Base-by-base conservation (phyloP, 2,329 filamentous ascomycete species). In the Westerdykella sp. region DNA sequence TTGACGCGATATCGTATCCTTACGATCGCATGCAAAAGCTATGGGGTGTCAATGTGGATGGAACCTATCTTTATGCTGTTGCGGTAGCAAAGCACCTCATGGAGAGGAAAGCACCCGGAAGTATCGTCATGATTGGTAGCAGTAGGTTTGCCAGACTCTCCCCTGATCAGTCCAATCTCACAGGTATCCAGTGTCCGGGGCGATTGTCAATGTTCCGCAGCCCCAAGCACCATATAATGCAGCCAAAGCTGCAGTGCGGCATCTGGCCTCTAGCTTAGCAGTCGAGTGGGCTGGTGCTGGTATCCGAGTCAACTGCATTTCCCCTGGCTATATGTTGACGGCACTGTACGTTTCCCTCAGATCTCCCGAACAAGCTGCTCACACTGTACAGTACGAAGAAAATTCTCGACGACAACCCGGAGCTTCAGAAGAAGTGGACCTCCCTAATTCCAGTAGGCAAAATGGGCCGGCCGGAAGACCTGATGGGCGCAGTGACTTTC, bases 311-410 rank as follows among this genome's bases (percentile, higher is more conserved):
- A 97, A 97, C 73, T 93, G 87, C 69, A 93, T 97, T 65, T 89
- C 84, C 23, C 91, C 91, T 0, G 91, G 93, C 36, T 97, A 97
- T 70, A 97, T 97, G 91, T 73, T 95, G 54, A 96, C 91, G 13
- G 86, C 89, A 45, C 72, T 96, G 85, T 91, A 76, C 79, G 85
- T 72, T 6, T 10, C 12, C n/a, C 15, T 37, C 15, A 3, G 2
- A 43, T 40, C 25, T 9, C 21, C 12, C 9, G 18, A n/a, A 25
- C 7, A 22, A 22, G 36, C 11, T 28, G 34, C 53, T 62, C 39
- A 64, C 40, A 18, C 21, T 28, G n/a, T 36, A 43, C 38, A 94
- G 87, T 41, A 96, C 89, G 34, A 82, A 89, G 72, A 95, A 95
- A 74, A 96, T 97, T 55, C 79, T 97, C 21, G 85, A 93, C 51